phyloP scores from a whole-genome alignment of 495 filamentous ascomycete genomes.

The Penicillium cinerascens region DNA sequence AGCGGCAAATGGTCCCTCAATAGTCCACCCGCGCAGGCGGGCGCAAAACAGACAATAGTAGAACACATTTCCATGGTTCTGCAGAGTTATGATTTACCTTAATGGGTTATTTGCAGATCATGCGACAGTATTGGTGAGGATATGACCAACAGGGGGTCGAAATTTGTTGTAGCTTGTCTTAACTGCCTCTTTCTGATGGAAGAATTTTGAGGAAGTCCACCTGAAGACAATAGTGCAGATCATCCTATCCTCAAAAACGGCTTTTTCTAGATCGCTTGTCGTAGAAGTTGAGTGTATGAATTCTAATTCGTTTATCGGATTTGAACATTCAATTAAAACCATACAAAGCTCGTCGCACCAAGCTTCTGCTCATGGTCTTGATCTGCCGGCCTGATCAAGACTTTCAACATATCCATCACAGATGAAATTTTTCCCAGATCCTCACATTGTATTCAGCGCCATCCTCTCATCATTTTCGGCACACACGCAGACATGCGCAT shows the following conservation, averaged over 20 bases:
- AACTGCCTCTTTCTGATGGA: not conserved
- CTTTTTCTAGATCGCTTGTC: not conserved
- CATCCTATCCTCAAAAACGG: not conserved
- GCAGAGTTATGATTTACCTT: not conserved
- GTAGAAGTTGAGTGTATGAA: not conserved
- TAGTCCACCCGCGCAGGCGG: constrained; percentile 11
- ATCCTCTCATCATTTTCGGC: too few relatives aligned
- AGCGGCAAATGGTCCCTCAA: constrained; percentile 22
- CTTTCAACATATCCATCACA: too few relatives aligned
- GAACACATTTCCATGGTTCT: constrained; percentile 12
- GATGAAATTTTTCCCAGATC: too few relatives aligned
- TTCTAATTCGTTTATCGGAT: not conserved
- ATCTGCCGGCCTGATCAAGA: too few relatives aligned
- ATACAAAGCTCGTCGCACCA: too few relatives aligned
- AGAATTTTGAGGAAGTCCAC: not conserved
- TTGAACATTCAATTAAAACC: not conserved
- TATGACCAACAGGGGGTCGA: not conserved
- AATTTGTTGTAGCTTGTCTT: not conserved
- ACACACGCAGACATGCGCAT: not conserved
- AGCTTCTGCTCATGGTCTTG: too few relatives aligned
- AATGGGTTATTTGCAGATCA: constrained; percentile 12
- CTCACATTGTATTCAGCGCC: too few relatives aligned
- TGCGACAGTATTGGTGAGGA: not conserved
- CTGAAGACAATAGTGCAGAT: not conserved
- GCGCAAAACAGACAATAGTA: constrained; percentile 9